Evolutionary conservation across 1,284 basidiomycete species (phyloP).

Genomic region (Naganishia sp.): DNA sequence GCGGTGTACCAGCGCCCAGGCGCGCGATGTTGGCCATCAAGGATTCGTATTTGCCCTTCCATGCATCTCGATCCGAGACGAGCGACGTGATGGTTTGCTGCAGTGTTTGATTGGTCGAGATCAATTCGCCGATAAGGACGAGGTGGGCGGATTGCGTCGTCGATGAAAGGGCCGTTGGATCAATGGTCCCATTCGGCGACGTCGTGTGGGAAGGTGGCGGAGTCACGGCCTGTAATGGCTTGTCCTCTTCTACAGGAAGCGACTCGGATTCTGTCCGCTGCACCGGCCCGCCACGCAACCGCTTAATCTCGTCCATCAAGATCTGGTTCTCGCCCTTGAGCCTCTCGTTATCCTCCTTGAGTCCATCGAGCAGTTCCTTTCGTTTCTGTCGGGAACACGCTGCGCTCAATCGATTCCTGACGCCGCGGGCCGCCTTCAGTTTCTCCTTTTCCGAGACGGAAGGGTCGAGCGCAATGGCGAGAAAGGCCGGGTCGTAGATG

Average conservation of each 20-base stretch:
- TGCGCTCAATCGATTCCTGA: slow-evolving; percentile 26
- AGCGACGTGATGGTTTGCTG: slow-evolving; percentile 20
- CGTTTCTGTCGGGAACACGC: slow-evolving; percentile 26
- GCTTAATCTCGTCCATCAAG: slow-evolving; percentile 9
- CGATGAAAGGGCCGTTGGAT: slow-evolving; percentile 12
- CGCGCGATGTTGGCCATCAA: slow-evolving; percentile 21
- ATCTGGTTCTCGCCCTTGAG: slow-evolving; percentile 17
- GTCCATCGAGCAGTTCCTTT: slow-evolving; percentile 23
- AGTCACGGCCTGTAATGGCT: not conserved
- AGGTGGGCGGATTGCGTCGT: slow-evolving; percentile 16
- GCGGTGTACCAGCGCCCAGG: slow-evolving; percentile 1
- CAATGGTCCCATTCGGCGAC: slow-evolving; percentile 11
- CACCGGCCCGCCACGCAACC: not conserved
- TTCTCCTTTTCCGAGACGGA: slow-evolving; percentile 27
- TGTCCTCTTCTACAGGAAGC: not conserved
- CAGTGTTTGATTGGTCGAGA: slow-evolving; percentile 12
- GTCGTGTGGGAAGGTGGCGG: not conserved
- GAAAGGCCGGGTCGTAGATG: slow-evolving; percentile 24
- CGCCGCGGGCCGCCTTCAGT: slow-evolving; percentile 20
- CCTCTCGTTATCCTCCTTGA: slow-evolving; percentile 19
- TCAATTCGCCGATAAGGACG: slow-evolving; percentile 14
- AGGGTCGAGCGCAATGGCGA: slow-evolving; percentile 24
- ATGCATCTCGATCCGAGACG: slow-evolving; percentile 19
- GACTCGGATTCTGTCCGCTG: not conserved
- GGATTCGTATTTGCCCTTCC: slow-evolving; percentile 8